Conservation (phyloP, 2,329 filamentous ascomycete species). For the Xylariaceae sp. region DNA sequence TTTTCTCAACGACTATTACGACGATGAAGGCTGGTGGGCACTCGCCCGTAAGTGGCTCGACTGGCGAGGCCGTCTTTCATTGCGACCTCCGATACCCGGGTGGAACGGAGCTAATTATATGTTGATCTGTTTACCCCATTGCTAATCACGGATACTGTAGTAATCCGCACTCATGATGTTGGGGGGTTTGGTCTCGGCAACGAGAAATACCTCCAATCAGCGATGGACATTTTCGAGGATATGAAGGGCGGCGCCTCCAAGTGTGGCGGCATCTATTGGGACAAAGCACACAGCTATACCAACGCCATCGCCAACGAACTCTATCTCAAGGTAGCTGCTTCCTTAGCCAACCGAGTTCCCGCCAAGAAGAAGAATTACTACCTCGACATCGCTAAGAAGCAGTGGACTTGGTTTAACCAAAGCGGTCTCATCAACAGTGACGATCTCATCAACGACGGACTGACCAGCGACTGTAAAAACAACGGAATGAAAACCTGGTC, state of each 20-base stretch:
- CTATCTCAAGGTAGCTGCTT: constrained; percentile 46
- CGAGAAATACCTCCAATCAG: constrained; percentile 44
- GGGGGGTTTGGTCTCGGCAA: constrained; percentile 34
- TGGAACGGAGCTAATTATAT: background rate
- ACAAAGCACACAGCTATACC: constrained; percentile 46
- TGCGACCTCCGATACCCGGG: background rate
- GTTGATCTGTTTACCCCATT: background rate
- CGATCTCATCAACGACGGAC: constrained; percentile 49
- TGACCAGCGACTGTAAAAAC: constrained; percentile 42
- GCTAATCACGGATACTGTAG: constrained; percentile 5
- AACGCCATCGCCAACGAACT: constrained; percentile 53
- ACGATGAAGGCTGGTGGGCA: constrained; percentile 60
- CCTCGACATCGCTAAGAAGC: constrained; percentile 40
- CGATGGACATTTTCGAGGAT: constrained; percentile 49
- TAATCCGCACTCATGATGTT: constrained; percentile 50
- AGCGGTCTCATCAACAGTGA: constrained; percentile 47
- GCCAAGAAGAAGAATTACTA: constrained; percentile 37
- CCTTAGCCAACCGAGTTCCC: constrained; percentile 45
- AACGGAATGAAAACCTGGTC: constrained; percentile 43
- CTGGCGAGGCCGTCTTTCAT: background rate
- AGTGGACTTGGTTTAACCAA: constrained; percentile 49
- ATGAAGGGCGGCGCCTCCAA: constrained; percentile 44
- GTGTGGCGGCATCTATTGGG: constrained; percentile 55
- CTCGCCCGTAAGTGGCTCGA: constrained; percentile 35
- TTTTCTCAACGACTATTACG: constrained; percentile 53